Percentiles rank a stretch among this genome's conserved stretches.
phyloP scores from a whole-genome alignment of 2,329 filamentous ascomycete genomes.

The Lachnellula hyalina region DNA sequence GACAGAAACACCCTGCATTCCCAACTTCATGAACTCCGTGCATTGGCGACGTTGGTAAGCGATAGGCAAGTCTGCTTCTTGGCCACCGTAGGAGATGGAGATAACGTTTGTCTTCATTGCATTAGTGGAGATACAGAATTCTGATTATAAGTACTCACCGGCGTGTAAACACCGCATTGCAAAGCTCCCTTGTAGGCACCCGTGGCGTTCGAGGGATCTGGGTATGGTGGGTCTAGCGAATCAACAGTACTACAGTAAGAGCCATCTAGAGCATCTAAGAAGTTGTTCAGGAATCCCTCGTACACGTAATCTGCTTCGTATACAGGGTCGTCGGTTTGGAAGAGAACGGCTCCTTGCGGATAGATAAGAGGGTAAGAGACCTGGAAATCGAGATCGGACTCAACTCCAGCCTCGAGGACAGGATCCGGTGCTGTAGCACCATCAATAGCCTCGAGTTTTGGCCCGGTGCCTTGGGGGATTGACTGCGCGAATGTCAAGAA shows the following conservation, averaged over 20 bases:
- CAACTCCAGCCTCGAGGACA: constrained; percentile 28
- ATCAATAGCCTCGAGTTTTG: constrained; percentile 35
- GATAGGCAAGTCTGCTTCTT: constrained; percentile 56
- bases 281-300: constrained; percentile 41
- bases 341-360: constrained; percentile 40
- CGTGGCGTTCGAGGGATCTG: constrained; percentile 1
- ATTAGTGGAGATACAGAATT: not conserved
- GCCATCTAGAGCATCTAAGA: constrained; percentile 43
- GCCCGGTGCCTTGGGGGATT: constrained; percentile 37
- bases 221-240: constrained; percentile 10
- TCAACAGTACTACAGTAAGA: constrained; percentile 37
- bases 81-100: constrained; percentile 54
- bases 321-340: constrained; percentile 38
- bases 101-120: constrained; percentile 43
- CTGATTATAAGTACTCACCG: constrained; percentile 17
- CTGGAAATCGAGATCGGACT: constrained; percentile 41
- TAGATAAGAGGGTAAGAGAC: constrained; percentile 42
- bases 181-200: constrained; percentile 17
- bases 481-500: constrained; percentile 29
- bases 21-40: constrained; percentile 57
- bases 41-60: constrained; percentile 58
- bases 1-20: constrained; percentile 57
- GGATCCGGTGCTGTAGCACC: constrained; percentile 34
- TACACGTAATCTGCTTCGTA: constrained; percentile 36
- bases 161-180: constrained; percentile 31